phyloP scores from a whole-genome alignment of 164 flowering plant species.

The Magnolia kwangsiensis region DNA sequence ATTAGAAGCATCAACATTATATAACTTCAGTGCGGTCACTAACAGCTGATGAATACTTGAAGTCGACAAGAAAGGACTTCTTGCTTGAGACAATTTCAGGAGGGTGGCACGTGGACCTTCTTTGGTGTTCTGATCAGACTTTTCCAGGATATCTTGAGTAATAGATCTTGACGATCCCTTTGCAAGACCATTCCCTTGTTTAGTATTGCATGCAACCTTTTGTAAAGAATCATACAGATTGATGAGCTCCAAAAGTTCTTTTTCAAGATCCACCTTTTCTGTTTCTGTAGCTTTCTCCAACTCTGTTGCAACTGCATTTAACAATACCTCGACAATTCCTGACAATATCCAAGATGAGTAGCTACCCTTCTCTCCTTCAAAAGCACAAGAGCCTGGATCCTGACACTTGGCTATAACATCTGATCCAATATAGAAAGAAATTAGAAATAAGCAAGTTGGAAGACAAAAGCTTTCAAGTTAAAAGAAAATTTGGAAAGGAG shows the following conservation, averaged over 20 bases:
- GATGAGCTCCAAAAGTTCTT: slow-evolving; percentile 54
- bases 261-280: slow-evolving; percentile 48
- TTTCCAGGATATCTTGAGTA: slow-evolving; percentile 27
- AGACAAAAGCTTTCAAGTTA: background rate
- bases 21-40: slow-evolving; percentile 31
- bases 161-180: slow-evolving; percentile 29
- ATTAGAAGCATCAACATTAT: slow-evolving; percentile 16
- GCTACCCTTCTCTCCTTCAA: slow-evolving; percentile 42
- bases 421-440: slow-evolving; percentile 34
- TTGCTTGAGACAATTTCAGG: slow-evolving; percentile 31
- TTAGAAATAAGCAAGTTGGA: slow-evolving; percentile 9
- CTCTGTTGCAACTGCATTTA: slow-evolving; percentile 53
- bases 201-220: slow-evolving; percentile 26
- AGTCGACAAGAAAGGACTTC: slow-evolving; percentile 51
- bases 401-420: slow-evolving; percentile 40
- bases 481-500: background rate
- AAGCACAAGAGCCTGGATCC: slow-evolving; percentile 34
- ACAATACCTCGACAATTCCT: slow-evolving; percentile 63
- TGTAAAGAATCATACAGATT: slow-evolving; percentile 46
- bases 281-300: slow-evolving; percentile 49
- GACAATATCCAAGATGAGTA: slow-evolving; percentile 46
- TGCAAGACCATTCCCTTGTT: slow-evolving; percentile 25
- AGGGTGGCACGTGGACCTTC: slow-evolving; percentile 23
- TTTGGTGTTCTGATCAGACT: slow-evolving; percentile 14
- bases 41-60: slow-evolving; percentile 55